Conservation (phyloP, 1,139 yeast species). For the Debaryomyces coudertii region DNA sequence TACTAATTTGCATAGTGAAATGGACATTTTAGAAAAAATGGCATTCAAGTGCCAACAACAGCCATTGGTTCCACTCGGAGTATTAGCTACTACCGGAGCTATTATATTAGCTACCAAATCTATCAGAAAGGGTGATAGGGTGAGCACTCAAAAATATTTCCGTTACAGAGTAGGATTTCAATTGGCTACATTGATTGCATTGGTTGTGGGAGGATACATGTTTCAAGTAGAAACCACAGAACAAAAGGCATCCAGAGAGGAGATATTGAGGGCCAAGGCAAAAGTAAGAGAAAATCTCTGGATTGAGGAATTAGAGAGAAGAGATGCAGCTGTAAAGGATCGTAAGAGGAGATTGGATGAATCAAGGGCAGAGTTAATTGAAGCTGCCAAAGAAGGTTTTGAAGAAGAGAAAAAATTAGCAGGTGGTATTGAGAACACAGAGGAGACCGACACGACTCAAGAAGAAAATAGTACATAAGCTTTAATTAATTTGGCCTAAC, state of each 20-base stretch:
- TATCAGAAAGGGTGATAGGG: slow-evolving; percentile 69
- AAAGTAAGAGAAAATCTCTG: slow-evolving; percentile 81
- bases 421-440: neutral
- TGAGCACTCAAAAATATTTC: slow-evolving; percentile 82
- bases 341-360: slow-evolving; percentile 54
- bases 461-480: neutral
- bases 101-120: slow-evolving; percentile 78
- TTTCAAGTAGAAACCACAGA: slow-evolving; percentile 51
- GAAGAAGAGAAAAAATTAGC: slow-evolving; percentile 21
- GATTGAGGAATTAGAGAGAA: slow-evolving; percentile 87
- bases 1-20: slow-evolving; percentile 25
- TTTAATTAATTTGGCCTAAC: neutral
- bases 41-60: slow-evolving; percentile 60
- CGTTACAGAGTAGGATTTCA: slow-evolving; percentile 89
- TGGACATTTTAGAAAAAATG: slow-evolving; percentile 36
- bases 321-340: slow-evolving; percentile 72
- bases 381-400: slow-evolving; percentile 48
- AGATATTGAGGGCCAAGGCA: slow-evolving; percentile 70
- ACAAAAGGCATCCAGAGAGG: slow-evolving; percentile 58
- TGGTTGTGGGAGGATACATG: slow-evolving; percentile 75
- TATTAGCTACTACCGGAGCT: slow-evolving; percentile 78
- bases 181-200: slow-evolving; percentile 77
- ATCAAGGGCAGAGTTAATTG: slow-evolving; percentile 39
- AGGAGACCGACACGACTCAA: neutral
- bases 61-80: slow-evolving; percentile 82